Evolutionary conservation across 805 yeast genomes (phyloP).

Genomic region (Candida andamanensis): DNA sequence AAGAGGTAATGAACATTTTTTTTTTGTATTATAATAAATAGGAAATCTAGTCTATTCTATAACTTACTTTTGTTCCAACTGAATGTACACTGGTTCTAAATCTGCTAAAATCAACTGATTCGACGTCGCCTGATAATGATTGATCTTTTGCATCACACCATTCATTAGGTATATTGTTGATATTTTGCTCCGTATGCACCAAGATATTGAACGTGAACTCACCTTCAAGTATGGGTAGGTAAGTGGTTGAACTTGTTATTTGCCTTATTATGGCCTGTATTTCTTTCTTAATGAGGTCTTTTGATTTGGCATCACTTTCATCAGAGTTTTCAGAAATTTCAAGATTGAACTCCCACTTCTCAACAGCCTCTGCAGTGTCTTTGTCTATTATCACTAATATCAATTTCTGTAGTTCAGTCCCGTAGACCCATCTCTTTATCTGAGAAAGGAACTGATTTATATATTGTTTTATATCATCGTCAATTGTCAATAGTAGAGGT

Average conservation of each 20-base stretch:
- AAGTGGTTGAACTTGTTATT: conserved; percentile 81
- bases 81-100: conserved; percentile 65
- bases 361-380: conserved; percentile 62
- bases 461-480: conserved; percentile 70
- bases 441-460: conserved; percentile 64
- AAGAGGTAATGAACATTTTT: too few relatives aligned
- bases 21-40: too few relatives aligned
- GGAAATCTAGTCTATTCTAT: conserved; percentile 31
- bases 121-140: conserved; percentile 48
- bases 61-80: conserved; percentile 69
- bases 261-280: conserved; percentile 86
- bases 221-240: conserved; percentile 64
- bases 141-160: conserved; percentile 76
- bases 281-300: conserved; percentile 57
- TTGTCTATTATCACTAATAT: conserved; percentile 71
- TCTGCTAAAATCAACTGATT: conserved; percentile 62
- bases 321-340: conserved; percentile 27
- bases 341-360: conserved; percentile 82
- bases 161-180: conserved; percentile 61
- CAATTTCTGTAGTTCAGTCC: conserved; percentile 61
- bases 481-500: conserved; percentile 64
- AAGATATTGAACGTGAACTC: conserved; percentile 75
- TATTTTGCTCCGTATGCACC: conserved; percentile 68
- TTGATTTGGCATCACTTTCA: conserved; percentile 23
- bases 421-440: conserved; percentile 64